Percentiles rank a stretch among this genome's conserved stretches.
Evolutionary conservation across 371 early-diverging fungal species (phyloP).

Genomic region (Actinomortierella wolfii): DNA sequence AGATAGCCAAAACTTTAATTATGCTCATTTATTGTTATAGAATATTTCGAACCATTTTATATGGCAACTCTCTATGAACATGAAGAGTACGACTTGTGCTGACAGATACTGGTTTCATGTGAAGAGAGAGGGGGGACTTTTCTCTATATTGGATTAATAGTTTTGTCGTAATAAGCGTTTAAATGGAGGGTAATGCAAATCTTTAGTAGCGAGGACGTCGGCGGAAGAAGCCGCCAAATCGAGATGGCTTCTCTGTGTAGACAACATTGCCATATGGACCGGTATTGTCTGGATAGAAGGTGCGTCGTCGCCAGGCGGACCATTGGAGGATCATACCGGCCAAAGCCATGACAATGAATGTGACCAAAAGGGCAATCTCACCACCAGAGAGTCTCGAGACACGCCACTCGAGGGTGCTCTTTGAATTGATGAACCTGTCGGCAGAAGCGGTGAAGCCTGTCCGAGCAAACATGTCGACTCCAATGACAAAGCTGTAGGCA

Average conservation of each 20-base stretch:
- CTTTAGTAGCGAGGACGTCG: constrained; percentile 4
- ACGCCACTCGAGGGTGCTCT: constrained; percentile 17
- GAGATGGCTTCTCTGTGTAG: constrained; percentile 36
- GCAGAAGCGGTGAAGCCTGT: constrained; percentile 66
- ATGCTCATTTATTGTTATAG: too few relatives aligned
- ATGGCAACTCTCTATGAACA: too few relatives aligned
- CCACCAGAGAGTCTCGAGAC: neutral
- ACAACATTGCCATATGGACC: constrained; percentile 16
- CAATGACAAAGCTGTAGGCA: constrained; percentile 70
- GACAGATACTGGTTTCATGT: too few relatives aligned
- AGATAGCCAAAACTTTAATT: too few relatives aligned
- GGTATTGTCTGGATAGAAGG: constrained; percentile 7
- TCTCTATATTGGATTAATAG: too few relatives aligned
- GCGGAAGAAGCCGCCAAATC: constrained; percentile 38
- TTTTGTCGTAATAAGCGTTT: too few relatives aligned
- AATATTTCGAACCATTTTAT: too few relatives aligned
- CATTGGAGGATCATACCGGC: constrained; percentile 16
- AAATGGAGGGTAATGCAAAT: too few relatives aligned
- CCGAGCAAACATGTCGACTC: constrained; percentile 75
- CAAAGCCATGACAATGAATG: constrained; percentile 11
- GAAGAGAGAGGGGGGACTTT: too few relatives aligned
- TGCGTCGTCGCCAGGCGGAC: constrained; percentile 11
- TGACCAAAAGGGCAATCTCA: constrained; percentile 10
- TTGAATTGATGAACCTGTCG: constrained; percentile 31
- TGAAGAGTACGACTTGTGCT: too few relatives aligned